Conservation (phyloP, 441 rosid species). For the Metrosideros polymorpha region DNA sequence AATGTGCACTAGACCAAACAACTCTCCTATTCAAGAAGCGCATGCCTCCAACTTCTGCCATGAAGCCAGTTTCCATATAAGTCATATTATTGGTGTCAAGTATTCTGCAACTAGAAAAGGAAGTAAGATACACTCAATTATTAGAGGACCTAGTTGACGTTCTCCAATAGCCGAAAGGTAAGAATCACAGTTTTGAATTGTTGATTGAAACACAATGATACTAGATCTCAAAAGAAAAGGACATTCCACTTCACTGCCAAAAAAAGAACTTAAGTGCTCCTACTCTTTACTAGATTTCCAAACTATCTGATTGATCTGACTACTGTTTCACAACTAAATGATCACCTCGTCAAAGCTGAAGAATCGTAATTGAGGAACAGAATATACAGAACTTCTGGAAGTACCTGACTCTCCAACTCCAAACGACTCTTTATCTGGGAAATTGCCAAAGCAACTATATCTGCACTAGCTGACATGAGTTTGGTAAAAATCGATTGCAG, state of each 20-base stretch:
- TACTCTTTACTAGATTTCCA: not conserved
- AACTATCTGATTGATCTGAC: not conserved
- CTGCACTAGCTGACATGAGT: constrained; percentile 58
- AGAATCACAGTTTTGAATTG: not conserved
- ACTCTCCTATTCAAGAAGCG: not conserved
- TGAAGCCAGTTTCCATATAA: not conserved
- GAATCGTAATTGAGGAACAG: not conserved
- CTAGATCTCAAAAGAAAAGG: not conserved
- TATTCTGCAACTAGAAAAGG: not conserved
- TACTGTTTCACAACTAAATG: not conserved
- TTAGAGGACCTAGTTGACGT: not conserved
- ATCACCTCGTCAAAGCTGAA: not conserved
- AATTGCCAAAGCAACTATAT: constrained; percentile 36
- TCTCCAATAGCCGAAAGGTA: not conserved
- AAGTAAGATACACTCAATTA: not conserved
- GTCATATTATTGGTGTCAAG: not conserved
- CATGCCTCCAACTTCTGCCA: not conserved
- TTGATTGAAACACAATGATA: not conserved
- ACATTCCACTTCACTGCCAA: not conserved
- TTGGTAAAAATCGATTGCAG: constrained; percentile 66
- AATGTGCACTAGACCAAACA: not conserved
- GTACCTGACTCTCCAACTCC: constrained; percentile 47
- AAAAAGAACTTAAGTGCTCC: not conserved
- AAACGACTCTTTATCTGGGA: constrained; percentile 52
- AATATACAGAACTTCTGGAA: not conserved